These are phyloP conservation scores for Kodamaea jinghongensis DNA, from an alignment of 805 yeast species.

Conservation along the genomic window DNA sequence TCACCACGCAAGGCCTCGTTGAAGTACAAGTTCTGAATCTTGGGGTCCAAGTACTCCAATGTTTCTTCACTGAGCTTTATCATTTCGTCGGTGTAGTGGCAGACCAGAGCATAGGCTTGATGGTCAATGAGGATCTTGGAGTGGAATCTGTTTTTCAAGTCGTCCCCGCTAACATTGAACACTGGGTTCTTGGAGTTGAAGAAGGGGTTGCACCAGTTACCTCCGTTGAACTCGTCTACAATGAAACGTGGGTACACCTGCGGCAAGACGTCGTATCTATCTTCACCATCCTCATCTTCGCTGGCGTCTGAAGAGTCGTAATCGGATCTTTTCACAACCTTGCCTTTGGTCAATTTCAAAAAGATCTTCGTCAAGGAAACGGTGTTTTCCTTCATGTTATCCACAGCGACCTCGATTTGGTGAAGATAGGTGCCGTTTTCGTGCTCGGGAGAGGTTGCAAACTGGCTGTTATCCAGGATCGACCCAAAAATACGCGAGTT, in stretches of 20 bases:
- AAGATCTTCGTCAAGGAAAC: slow-evolving; percentile 29
- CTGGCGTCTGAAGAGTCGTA: slow-evolving; percentile 39
- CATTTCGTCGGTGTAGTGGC: slow-evolving; percentile 36
- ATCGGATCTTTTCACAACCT: slow-evolving; percentile 29
- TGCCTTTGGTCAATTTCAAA: slow-evolving; percentile 31
- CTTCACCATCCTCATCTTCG: slow-evolving; percentile 33
- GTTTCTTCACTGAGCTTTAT: slow-evolving; percentile 40
- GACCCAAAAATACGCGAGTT: slow-evolving; percentile 7
- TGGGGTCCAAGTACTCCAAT: slow-evolving; percentile 36
- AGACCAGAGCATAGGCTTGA: slow-evolving; percentile 42
- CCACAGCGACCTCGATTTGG: slow-evolving; percentile 40
- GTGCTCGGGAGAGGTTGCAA: neutral
- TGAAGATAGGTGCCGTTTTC: slow-evolving; percentile 27
- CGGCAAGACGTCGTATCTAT: slow-evolving; percentile 46
- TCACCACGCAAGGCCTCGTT: slow-evolving; percentile 33
- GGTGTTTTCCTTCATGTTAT: slow-evolving; percentile 32
- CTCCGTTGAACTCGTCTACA: slow-evolving; percentile 66
- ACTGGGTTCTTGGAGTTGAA: slow-evolving; percentile 39
- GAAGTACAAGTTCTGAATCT: slow-evolving; percentile 33
- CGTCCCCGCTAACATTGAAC: slow-evolving; percentile 43
- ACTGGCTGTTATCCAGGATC: slow-evolving; percentile 4
- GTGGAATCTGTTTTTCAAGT: slow-evolving; percentile 38
- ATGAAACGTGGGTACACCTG: slow-evolving; percentile 70
- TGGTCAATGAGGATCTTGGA: slow-evolving; percentile 50
- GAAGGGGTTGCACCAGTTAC: slow-evolving; percentile 76